phyloP scores from a whole-genome alignment of 192 early-diverging fungal species.

The Glomus cerebriforme region DNA sequence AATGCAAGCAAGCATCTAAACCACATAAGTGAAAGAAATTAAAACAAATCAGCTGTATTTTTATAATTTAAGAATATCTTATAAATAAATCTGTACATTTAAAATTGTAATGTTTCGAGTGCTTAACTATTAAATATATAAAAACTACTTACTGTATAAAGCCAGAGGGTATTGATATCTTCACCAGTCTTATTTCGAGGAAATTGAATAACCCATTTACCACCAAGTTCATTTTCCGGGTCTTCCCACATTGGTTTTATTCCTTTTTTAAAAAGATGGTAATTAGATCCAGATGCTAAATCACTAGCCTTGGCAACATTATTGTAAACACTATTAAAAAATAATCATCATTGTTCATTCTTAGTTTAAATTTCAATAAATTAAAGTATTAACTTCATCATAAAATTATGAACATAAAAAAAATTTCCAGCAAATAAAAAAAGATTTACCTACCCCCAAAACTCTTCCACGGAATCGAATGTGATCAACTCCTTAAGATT shows the following conservation, averaged over 20 bases:
- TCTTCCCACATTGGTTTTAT: constrained; percentile 97
- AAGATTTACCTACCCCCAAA: constrained; percentile 78
- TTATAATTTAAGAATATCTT: constrained; percentile 13
- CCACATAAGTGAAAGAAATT: constrained; percentile 11
- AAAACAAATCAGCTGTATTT: constrained; percentile 11
- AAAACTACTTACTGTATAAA: constrained; percentile 65
- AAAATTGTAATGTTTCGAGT: not conserved
- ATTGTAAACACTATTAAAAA: constrained; percentile 71
- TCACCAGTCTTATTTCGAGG: constrained; percentile 68
- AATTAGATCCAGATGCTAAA: constrained; percentile 80
- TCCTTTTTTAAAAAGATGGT: constrained; percentile 92
- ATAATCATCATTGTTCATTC: not conserved
- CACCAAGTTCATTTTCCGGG: constrained; percentile 82
- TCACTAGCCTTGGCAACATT: constrained; percentile 77
- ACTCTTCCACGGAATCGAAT: constrained; percentile 93
- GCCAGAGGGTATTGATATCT: constrained; percentile 83
- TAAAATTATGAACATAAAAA: not conserved
- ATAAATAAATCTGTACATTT: no score
- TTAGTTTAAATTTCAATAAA: not conserved
- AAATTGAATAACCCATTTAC: constrained; percentile 85
- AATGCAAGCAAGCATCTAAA: constrained; percentile 83
- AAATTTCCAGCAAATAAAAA: not conserved
- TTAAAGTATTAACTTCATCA: not conserved
- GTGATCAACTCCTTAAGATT: constrained; percentile 90
- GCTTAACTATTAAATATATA: constrained; percentile 8